Conservation (phyloP, 202 grass and related monocot genomes). For the Saccharum hybrid region DNA sequence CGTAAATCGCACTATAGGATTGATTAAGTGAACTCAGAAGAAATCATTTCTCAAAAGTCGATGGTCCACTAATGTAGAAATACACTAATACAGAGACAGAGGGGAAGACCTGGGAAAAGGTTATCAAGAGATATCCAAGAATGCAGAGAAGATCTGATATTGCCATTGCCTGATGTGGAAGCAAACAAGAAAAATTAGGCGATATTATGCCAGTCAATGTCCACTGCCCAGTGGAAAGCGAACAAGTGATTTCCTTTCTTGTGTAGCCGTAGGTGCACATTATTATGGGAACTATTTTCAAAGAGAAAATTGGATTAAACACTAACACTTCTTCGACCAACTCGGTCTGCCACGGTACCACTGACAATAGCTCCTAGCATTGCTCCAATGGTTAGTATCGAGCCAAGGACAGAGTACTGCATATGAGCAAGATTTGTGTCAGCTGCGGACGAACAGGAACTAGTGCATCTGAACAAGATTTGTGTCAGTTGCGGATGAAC, state of each 20-base stretch:
- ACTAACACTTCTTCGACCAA: slow-evolving; percentile 75
- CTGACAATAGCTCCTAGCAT: slow-evolving; percentile 84
- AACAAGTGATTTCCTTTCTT: neutral
- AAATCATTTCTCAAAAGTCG: neutral
- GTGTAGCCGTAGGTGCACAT: neutral
- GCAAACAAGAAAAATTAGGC: neutral
- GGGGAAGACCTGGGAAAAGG: slow-evolving; percentile 57
- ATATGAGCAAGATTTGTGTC: slow-evolving; percentile 19
- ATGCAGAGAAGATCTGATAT: slow-evolving; percentile 79
- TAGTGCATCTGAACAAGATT: neutral
- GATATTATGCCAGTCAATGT: slow-evolving; percentile 9
- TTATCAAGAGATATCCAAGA: slow-evolving; percentile 74
- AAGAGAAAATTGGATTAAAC: neutral
- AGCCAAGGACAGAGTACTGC: slow-evolving; percentile 89
- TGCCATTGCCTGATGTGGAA: slow-evolving; percentile 67
- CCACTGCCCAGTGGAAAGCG: neutral
- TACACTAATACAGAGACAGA: neutral
- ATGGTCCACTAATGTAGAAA: slow-evolving; percentile 17
- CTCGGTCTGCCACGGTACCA: slow-evolving; percentile 59
- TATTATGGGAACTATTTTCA: neutral
- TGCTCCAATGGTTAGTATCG: slow-evolving; percentile 87
- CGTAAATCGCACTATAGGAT: neutral
- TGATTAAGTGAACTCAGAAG: neutral
- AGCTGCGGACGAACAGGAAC: neutral
- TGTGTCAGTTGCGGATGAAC: neutral